These are phyloP conservation scores for Dendryphion nanum DNA, from an alignment of 2,329 filamentous ascomycete species.

Conservation along the genomic window DNA sequence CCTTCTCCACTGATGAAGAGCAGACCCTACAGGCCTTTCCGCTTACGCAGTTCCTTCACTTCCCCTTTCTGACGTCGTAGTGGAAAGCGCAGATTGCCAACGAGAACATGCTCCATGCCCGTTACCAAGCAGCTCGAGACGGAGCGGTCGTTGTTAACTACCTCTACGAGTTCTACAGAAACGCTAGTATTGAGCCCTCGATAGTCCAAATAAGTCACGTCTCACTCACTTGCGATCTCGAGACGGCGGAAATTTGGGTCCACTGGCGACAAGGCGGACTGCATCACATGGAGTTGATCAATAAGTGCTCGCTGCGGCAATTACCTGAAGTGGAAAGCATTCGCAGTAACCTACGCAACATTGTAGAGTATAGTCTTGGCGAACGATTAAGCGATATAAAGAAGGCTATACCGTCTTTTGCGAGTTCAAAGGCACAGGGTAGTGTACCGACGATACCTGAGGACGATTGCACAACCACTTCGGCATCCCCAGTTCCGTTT, in stretches of 20 bases:
- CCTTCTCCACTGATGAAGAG: slow-evolving; percentile 1
- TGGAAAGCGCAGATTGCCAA: slow-evolving; percentile 9
- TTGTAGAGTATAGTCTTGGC: slow-evolving; percentile 3
- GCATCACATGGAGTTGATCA: slow-evolving; percentile 6
- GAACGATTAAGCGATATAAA: slow-evolving; percentile 4
- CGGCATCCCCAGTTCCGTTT: neutral
- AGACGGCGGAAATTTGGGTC: slow-evolving; percentile 2
- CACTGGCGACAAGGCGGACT: slow-evolving; percentile 4
- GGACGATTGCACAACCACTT: neutral
- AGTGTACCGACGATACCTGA: neutral
- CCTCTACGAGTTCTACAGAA: slow-evolving; percentile 10
- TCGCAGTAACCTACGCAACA: slow-evolving; percentile 4
- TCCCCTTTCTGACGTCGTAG: slow-evolving; percentile 10
- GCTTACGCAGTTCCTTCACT: slow-evolving; percentile 3
- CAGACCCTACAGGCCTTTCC: slow-evolving; percentile 1
- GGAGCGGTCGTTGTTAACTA: slow-evolving; percentile 9
- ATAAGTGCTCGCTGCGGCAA: slow-evolving; percentile 5
- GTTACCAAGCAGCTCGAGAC: slow-evolving; percentile 8
- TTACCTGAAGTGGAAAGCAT: slow-evolving; percentile 3
- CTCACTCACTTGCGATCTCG: slow-evolving; percentile 7
- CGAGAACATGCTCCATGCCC: slow-evolving; percentile 7
- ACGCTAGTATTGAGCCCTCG: neutral
- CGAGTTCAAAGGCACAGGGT: neutral
- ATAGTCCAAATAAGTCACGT: slow-evolving; percentile 2
- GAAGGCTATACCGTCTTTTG: neutral